Conservation (phyloP, 2,329 filamentous ascomycete genomes). For the Hymenoscyphus scutula region DNA sequence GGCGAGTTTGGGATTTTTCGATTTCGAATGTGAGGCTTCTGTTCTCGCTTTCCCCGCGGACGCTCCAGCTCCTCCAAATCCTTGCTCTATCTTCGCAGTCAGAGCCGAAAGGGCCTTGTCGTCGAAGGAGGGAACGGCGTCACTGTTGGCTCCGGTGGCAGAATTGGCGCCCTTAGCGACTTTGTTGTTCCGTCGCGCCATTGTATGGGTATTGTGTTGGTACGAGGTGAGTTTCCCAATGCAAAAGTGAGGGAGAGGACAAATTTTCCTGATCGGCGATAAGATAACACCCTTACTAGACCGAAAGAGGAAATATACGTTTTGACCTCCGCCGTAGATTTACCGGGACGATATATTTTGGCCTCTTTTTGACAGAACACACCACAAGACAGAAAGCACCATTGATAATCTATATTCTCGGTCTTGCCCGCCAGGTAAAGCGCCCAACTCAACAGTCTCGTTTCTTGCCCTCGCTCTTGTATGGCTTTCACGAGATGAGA, state of each 20-base stretch:
- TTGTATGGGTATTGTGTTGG: conserved; percentile 11
- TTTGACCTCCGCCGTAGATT: background rate
- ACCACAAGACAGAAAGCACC: too few relatives aligned
- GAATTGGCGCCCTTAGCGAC: conserved; percentile 24
- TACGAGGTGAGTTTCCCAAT: background rate
- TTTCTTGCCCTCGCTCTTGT: too few relatives aligned
- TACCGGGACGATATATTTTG: too few relatives aligned
- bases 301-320: conserved; percentile 5
- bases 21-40: conserved; percentile 32
- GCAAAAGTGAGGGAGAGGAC: background rate
- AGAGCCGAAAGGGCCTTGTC: conserved; percentile 51
- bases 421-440: too few relatives aligned
- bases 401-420: too few relatives aligned
- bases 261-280: conserved; percentile 13
- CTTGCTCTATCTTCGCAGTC: conserved; percentile 56
- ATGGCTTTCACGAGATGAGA: too few relatives aligned
- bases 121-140: conserved; percentile 45
- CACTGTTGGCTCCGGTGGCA: conserved; percentile 14
- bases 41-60: conserved; percentile 34
- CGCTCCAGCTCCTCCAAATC: conserved; percentile 41
- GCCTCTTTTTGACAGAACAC: too few relatives aligned
- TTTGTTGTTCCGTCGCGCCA: conserved; percentile 31
- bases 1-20: background rate
- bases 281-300: conserved; percentile 11
- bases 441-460: too few relatives aligned